Evolutionary conservation across 2,329 filamentous ascomycete species (phyloP).

Genomic region (Cryphonectria japonica): DNA sequence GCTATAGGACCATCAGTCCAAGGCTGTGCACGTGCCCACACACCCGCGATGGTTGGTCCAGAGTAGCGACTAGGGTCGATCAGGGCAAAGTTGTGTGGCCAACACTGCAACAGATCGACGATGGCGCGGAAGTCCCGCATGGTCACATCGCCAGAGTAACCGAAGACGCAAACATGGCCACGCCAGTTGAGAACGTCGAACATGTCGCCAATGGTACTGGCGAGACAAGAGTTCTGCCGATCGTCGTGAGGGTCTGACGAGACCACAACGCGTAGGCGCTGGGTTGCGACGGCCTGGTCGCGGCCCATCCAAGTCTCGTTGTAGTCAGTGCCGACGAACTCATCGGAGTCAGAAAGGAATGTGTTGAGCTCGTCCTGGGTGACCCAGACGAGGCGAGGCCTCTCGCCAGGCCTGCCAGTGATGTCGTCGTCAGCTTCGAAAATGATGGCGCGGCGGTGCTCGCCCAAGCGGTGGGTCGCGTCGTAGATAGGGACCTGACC

Average conservation of each 20-base stretch:
- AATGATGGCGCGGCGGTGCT: constrained; percentile 19
- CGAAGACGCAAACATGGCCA: constrained; percentile 7
- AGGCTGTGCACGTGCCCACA: constrained; percentile 54
- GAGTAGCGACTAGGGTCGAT: constrained; percentile 12
- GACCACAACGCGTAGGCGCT: not conserved
- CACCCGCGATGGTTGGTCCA: constrained; percentile 66
- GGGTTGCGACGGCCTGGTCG: not conserved
- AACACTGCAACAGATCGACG: constrained; percentile 21
- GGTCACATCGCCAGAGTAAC: constrained; percentile 18
- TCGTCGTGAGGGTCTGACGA: too few species aligned
- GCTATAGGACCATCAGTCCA: not conserved
- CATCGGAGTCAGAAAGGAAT: not conserved
- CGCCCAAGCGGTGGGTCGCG: not conserved
- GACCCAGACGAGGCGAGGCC: constrained; percentile 5
- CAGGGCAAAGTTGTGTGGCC: constrained; percentile 3
- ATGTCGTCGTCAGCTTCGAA: constrained; percentile 8
- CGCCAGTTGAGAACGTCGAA: constrained; percentile 1
- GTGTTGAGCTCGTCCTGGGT: too few species aligned
- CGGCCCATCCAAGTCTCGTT: not conserved
- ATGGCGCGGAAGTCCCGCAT: constrained; percentile 27
- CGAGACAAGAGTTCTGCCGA: constrained; percentile 9
- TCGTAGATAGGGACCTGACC: not conserved
- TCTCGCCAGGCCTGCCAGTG: not conserved
- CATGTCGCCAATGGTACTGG: constrained; percentile 6
- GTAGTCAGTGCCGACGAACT: not conserved